Base-by-base conservation (phyloP, 2,329 filamentous ascomycete species). In the Colletotrichum phormii region DNA sequence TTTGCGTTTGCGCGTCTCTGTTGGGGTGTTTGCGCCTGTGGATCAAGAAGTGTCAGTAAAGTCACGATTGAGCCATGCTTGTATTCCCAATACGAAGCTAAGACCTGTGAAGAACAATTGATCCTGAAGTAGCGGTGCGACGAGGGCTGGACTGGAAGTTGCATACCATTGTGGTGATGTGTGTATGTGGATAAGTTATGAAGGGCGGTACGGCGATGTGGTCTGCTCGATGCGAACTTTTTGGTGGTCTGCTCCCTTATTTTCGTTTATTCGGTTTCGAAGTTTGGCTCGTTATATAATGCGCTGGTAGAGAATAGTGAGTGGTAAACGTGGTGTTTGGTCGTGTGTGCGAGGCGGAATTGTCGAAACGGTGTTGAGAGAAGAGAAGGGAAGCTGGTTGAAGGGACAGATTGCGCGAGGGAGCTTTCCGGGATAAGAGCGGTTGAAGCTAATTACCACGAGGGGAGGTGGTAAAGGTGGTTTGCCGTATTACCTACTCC, bases 1-100 rank as follows among this genome's bases (percentile, higher is more conserved):
- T 93, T 93, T 80, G 90, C 90, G 86, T 97, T 97, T 75, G 92
- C 91, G 80, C 91, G 91, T 82, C 94, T 92, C 87, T 97, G 94
- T 83, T 94, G 90, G 77, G 92, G 94, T 77, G 94, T 97, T 92
- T 96, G 94, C 77, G 91, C 93, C 93, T 95, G 79, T 24, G 11
- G 29, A 18, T 24, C 3, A 15, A 33, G n/a, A 12, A 49, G 42
- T 29, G 63, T 67, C 31, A 72, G 72, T 26, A 37, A 22, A 4
- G 13, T n/a, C n/a, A 13, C 12, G 15, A 29, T 13, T 24, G 59
- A 26, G 31, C 13, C 37, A 15, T 18, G 31, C 13, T 15, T 18
- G 29, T 12, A 37, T 13, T 35, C 42, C 31, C 15, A 15, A 13
- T 33, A 35, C n/a, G 5, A 53, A 26, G 24, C 5, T 49, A 9